A percentile compares a stretch with the other conserved stretches of the same genome.
Conservation (phyloP, 371 early-diverging fungal species). For the Rhizopus stolonifer region DNA sequence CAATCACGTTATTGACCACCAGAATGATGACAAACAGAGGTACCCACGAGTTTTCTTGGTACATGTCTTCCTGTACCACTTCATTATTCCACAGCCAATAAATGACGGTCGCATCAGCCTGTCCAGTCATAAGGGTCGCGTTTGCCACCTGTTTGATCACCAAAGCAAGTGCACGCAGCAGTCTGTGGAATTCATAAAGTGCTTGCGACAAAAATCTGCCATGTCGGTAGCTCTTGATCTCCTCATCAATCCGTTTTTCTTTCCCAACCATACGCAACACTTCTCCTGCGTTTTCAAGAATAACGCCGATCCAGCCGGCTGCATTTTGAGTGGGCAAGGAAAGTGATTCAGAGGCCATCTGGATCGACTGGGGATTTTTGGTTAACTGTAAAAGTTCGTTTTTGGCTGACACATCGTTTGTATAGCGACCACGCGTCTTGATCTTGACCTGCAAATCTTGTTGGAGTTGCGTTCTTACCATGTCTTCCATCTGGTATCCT, state of each 20-base stretch:
- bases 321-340: slow-evolving; percentile 42
- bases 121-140: slow-evolving; percentile 34
- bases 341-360: slow-evolving; percentile 36
- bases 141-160: slow-evolving; percentile 31
- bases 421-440: slow-evolving; percentile 18
- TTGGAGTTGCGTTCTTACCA: slow-evolving; percentile 33
- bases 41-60: slow-evolving; percentile 44
- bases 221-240: slow-evolving; percentile 5
- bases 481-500: slow-evolving; percentile 37
- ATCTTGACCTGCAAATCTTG: slow-evolving; percentile 43
- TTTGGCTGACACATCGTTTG: slow-evolving; percentile 22
- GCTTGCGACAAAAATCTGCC: slow-evolving; percentile 7
- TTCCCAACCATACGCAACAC: slow-evolving; percentile 32
- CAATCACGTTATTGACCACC: slow-evolving; percentile 44
- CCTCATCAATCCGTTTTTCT: slow-evolving; percentile 23
- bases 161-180: slow-evolving; percentile 30
- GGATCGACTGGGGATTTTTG: slow-evolving; percentile 32
- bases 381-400: slow-evolving; percentile 43
- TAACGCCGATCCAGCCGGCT: slow-evolving; percentile 37
- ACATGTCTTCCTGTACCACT: slow-evolving; percentile 28
- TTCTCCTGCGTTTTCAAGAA: slow-evolving; percentile 46
- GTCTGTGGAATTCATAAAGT: slow-evolving; percentile 29
- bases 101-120: slow-evolving; percentile 37
- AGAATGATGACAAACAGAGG: slow-evolving; percentile 49
- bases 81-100: slow-evolving; percentile 32